Conservation (phyloP, 345 rosid genomes). For the thale cress (Arabidopsis thaliana) region DNA sequence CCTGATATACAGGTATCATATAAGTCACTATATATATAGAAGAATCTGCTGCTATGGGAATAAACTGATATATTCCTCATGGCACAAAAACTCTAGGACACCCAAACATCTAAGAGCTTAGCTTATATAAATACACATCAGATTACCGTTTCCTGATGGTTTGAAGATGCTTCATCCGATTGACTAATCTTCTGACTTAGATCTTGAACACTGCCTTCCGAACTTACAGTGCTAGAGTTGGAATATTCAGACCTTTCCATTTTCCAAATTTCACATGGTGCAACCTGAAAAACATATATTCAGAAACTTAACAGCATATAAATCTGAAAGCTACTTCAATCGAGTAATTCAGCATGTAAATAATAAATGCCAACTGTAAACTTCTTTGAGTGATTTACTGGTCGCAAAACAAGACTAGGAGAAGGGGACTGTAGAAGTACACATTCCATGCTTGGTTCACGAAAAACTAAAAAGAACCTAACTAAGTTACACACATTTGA, state of each 20-base stretch:
- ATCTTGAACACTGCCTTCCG: constrained; percentile 57
- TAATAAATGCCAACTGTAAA: neutral
- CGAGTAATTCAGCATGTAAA: neutral
- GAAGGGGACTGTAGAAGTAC: constrained; percentile 6
- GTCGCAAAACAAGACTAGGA: constrained; percentile 6
- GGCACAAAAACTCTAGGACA: constrained; percentile 1
- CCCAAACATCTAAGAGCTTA: neutral
- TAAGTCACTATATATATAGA: neutral
- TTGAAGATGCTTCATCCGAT: constrained; percentile 47
- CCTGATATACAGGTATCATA: constrained; percentile 52
- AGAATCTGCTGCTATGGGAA: neutral
- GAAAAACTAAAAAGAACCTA: neutral
- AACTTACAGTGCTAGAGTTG: constrained; percentile 40
- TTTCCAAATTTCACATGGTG: constrained; percentile 72
- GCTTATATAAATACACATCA: neutral
- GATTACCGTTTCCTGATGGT: constrained; percentile 58
- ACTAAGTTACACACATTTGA: constrained; percentile 2
- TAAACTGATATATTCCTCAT: constrained; percentile 1
- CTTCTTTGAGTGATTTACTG: neutral
- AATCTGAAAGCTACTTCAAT: neutral
- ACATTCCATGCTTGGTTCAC: constrained; percentile 10
- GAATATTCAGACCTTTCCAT: constrained; percentile 67
- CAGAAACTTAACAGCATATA: constrained; percentile 9
- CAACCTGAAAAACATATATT: constrained; percentile 60
- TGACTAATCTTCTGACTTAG: constrained; percentile 51